Conservation (phyloP, 2,329 filamentous ascomycete species). For the Aspergillus intermedius region DNA sequence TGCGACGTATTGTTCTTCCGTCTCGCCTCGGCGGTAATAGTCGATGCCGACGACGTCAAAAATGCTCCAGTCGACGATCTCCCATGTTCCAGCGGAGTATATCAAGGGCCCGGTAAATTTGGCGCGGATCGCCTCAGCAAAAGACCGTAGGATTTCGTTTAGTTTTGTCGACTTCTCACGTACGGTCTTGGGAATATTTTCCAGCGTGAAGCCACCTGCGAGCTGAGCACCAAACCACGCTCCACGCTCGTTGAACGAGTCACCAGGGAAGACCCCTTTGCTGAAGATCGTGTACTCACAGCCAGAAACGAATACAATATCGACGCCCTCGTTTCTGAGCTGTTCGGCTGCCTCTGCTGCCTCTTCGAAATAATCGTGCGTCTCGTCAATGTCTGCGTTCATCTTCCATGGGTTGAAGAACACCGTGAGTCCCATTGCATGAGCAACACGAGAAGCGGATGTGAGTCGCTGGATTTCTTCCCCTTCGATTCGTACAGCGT, state of each 20-base stretch:
- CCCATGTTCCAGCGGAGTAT: conserved; percentile 12
- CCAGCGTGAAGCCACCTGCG: not conserved
- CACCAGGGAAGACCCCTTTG: conserved; percentile 8
- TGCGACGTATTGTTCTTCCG: conserved; percentile 7
- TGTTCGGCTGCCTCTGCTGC: conserved; percentile 4
- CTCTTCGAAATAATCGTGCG: conserved; percentile 4
- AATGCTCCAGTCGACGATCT: conserved; percentile 11
- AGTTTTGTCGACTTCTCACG: conserved; percentile 6
- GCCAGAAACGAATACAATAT: conserved; percentile 7
- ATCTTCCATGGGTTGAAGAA: conserved; percentile 13
- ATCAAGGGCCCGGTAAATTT: conserved; percentile 3
- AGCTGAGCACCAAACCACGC: conserved; percentile 7
- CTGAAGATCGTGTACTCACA: conserved; percentile 11
- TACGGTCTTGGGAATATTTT: conserved; percentile 1
- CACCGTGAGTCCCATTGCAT: conserved; percentile 5
- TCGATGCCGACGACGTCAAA: conserved; percentile 12
- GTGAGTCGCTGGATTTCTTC: conserved; percentile 6
- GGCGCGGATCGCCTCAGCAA: conserved; percentile 1
- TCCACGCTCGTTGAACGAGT: conserved; percentile 8
- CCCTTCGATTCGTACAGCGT: conserved; percentile 8
- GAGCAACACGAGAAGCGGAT: conserved; percentile 4
- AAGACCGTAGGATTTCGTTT: conserved; percentile 6
- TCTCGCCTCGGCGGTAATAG: conserved; percentile 9
- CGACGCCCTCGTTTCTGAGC: conserved; percentile 3
- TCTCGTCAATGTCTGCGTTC: conserved; percentile 5